Evolutionary conservation across 2,329 filamentous ascomycete species (phyloP).

Genomic region (Pseudonectria buxi): DNA sequence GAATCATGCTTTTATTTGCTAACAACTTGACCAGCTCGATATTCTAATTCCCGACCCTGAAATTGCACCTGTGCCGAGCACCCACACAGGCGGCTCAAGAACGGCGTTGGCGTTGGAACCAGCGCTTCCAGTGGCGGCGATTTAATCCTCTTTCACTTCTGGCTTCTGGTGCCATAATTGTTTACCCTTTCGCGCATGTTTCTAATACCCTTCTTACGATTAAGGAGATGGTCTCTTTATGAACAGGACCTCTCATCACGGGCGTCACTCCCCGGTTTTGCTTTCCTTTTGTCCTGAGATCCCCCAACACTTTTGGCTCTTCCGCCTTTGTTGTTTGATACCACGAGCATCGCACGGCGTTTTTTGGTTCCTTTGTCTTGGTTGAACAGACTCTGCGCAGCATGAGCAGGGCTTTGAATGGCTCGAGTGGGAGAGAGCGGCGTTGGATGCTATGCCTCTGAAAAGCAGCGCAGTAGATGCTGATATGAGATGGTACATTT

Average conservation of each 20-base stretch:
- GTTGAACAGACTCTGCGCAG: not conserved
- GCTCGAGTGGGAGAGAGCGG: too few relatives aligned
- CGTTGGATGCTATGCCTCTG: too few relatives aligned
- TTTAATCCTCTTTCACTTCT: conserved; percentile 4
- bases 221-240: conserved; percentile 19
- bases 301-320: not conserved
- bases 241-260: conserved; percentile 18
- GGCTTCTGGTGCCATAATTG: conserved; percentile 5
- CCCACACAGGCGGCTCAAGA: conserved; percentile 31
- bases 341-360: conserved; percentile 25
- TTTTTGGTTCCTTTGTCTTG: conserved; percentile 10
- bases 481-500: too few relatives aligned
- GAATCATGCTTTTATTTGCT: conserved; percentile 1
- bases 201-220: conserved; percentile 20
- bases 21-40: conserved; percentile 51
- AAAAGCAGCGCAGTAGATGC: too few relatives aligned
- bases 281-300: conserved; percentile 2
- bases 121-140: conserved; percentile 4
- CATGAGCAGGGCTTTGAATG: too few relatives aligned
- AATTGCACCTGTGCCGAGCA: conserved; percentile 49
- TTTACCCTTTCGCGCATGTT: conserved; percentile 6
- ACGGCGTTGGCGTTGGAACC: conserved; percentile 29
- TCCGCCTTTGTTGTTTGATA: conserved; percentile 17
- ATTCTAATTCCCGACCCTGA: conserved; percentile 77
- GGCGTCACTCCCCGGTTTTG: conserved; percentile 14